Conservation (phyloP, 78 protist genomes). For the Dictyostelium discoideum region dicty_2.7 NC_007088.5:5285501-5286000, state of each 20-base stretch:
- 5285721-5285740: background rate
- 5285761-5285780: background rate
- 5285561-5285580: background rate
- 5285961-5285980: background rate
- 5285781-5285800: background rate
- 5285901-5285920: background rate
- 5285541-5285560: background rate
- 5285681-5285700: background rate
- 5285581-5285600: background rate
- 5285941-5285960: background rate
- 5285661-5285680: background rate
- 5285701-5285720: background rate
- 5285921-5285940: background rate
- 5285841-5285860: background rate
- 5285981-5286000: background rate
- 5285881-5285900: background rate
- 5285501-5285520: too few species aligned
- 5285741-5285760: constrained; percentile 44
- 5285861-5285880: background rate
- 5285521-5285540: background rate
- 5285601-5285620: background rate
- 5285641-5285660: constrained; percentile 27
- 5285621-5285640: background rate
- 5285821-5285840: background rate
- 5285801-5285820: constrained; percentile 6